A percentile compares a stretch with the other conserved stretches of the same genome.
These are phyloP conservation scores for Salinomyces thailandicus DNA, from an alignment of 2,329 filamentous ascomycete genomes.

Conservation along the genomic window DNA sequence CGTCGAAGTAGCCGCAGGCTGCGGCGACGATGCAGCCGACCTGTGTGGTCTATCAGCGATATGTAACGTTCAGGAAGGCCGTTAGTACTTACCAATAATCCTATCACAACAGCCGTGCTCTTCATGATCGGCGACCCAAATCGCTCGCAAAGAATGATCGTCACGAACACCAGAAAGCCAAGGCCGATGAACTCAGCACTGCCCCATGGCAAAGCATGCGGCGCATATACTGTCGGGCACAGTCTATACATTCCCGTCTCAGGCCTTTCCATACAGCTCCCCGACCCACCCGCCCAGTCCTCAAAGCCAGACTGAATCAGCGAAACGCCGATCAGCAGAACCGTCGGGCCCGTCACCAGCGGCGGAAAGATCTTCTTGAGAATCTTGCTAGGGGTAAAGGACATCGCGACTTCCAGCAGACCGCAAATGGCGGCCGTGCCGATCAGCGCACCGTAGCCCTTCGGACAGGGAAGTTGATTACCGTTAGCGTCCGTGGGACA, in stretches of 20 bases:
- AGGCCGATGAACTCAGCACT: conserved; percentile 67
- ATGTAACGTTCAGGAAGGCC: conserved; percentile 27
- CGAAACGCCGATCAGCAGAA: conserved; percentile 61
- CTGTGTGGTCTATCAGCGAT: conserved; percentile 44
- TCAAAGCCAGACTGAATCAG: conserved; percentile 62
- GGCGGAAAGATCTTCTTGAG: conserved; percentile 60
- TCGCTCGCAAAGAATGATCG: conserved; percentile 69
- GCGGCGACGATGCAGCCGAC: conserved; percentile 70
- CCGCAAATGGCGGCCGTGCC: conserved; percentile 48
- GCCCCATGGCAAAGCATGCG: conserved; percentile 65
- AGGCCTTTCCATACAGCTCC: conserved; percentile 41
- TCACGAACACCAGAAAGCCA: conserved; percentile 68
- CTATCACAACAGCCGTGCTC: conserved; percentile 62
- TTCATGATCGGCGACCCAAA: conserved; percentile 82
- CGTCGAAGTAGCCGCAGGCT: conserved; percentile 67
- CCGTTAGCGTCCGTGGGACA: conserved; percentile 49
- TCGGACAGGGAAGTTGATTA: conserved; percentile 59
- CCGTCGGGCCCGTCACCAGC: conserved; percentile 59
- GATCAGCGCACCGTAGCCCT: conserved; percentile 65
- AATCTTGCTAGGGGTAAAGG: conserved; percentile 59
- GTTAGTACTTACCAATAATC: conserved; percentile 30
- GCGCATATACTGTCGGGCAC: conserved; percentile 58
- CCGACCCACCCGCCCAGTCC: conserved; percentile 68
- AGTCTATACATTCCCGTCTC: conserved; percentile 46
- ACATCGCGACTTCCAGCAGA: conserved; percentile 59